These are phyloP conservation scores for Xylariaceae sp. DNA, from an alignment of 2,329 filamentous ascomycete genomes.

Conservation along the genomic window DNA sequence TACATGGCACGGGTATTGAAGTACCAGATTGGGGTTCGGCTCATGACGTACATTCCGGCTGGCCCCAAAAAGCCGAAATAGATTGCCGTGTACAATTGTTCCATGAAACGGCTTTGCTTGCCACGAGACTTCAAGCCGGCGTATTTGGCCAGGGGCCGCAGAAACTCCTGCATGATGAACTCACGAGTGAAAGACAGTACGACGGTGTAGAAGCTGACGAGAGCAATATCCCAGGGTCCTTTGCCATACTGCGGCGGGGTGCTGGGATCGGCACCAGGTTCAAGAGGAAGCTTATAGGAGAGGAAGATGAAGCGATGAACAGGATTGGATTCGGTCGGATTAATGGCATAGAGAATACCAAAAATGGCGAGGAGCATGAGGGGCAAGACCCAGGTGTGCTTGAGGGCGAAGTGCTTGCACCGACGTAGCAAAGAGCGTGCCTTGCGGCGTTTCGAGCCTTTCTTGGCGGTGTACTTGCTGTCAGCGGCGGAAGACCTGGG, in stretches of 20 bases:
- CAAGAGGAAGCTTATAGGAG: conserved; percentile 75
- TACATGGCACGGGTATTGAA: conserved; percentile 94
- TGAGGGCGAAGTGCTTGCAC: conserved; percentile 56
- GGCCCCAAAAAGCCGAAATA: conserved; percentile 88
- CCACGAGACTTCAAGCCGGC: conserved; percentile 72
- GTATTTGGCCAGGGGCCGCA: conserved; percentile 75
- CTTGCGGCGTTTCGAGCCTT: conserved; percentile 60
- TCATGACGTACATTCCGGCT: conserved; percentile 89
- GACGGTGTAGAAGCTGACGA: conserved; percentile 87
- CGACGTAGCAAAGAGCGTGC: conserved; percentile 60
- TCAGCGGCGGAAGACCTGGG: conserved; percentile 30
- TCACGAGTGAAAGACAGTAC: conserved; percentile 93
- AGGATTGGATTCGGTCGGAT: conserved; percentile 79
- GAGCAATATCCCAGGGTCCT: conserved; percentile 82
- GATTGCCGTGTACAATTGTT: conserved; percentile 91
- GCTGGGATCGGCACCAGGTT: conserved; percentile 46
- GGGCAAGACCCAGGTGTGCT: conserved; percentile 69
- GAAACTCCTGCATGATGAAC: conserved; percentile 90
- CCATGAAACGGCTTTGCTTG: conserved; percentile 93
- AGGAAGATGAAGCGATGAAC: conserved; percentile 85
- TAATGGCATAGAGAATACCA: conserved; percentile 71
- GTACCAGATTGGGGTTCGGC: conserved; percentile 89
- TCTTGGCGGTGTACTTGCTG: conserved; percentile 45
- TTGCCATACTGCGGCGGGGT: conserved; percentile 79
- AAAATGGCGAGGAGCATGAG: conserved; percentile 70